A percentile compares a stretch with the other conserved stretches of the same genome.
Conservation (phyloP, 2,329 filamentous ascomycete genomes). For the Dothideomycetes sp. region DNA sequence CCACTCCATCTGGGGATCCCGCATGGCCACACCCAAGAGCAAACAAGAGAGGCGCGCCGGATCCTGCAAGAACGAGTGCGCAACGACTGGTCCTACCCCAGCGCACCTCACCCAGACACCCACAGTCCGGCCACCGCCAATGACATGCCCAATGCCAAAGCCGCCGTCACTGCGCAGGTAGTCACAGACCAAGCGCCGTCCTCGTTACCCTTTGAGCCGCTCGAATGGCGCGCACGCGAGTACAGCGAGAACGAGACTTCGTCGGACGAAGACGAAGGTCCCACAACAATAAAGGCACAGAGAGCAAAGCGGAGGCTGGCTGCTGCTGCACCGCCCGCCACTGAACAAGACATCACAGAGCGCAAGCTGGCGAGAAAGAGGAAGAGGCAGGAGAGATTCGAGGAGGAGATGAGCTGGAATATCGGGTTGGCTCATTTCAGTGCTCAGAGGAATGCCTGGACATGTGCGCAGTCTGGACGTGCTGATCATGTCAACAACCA, state of each 20-base stretch:
- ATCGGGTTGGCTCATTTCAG: slow-evolving; percentile 71
- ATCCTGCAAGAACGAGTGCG: slow-evolving; percentile 30
- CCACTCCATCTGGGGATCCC: slow-evolving; percentile 18
- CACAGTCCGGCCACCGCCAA: neutral
- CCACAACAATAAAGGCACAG: slow-evolving; percentile 1
- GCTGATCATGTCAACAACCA: neutral
- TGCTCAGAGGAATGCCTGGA: slow-evolving; percentile 72
- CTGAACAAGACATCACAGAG: slow-evolving; percentile 8
- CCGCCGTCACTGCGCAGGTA: neutral
- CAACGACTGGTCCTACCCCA: slow-evolving; percentile 35
- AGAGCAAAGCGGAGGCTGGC: slow-evolving; percentile 15
- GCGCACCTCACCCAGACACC: slow-evolving; percentile 14
- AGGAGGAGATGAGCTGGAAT: slow-evolving; percentile 54
- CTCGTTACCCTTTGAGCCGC: slow-evolving; percentile 26
- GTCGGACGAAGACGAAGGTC: slow-evolving; percentile 11
- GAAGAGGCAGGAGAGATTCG: slow-evolving; percentile 24
- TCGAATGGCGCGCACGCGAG: slow-evolving; percentile 32
- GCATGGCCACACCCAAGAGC: slow-evolving; percentile 22
- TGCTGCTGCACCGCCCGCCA: neutral
- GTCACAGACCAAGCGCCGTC: too few relatives aligned
- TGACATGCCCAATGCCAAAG: neutral
- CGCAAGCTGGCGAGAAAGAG: slow-evolving; percentile 23
- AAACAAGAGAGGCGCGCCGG: slow-evolving; percentile 29
- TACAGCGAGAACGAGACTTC: slow-evolving; percentile 26
- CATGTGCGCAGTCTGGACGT: slow-evolving; percentile 46